phyloP scores from a whole-genome alignment of 1,139 yeast genomes.

The Pneumocystis wakefieldiae region DNA sequence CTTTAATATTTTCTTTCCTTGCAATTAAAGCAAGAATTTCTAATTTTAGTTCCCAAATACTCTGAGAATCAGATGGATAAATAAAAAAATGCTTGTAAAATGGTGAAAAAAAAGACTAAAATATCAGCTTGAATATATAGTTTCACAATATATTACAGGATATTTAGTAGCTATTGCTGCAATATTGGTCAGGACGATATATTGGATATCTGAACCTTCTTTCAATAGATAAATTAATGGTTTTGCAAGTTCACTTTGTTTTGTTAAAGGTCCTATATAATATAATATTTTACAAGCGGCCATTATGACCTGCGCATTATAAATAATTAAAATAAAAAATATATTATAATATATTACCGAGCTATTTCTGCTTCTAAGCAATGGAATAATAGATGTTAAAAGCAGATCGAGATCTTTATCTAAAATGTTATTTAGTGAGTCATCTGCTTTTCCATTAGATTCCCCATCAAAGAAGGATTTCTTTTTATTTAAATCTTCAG shows the following conservation, averaged over 20 bases:
- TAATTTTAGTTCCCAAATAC: constrained; percentile 43
- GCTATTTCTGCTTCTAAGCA: constrained; percentile 41
- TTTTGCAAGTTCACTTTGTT: constrained; percentile 30
- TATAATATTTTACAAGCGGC: constrained; percentile 42
- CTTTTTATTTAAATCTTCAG: neutral
- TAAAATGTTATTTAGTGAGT: constrained; percentile 2
- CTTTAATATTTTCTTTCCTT: constrained; percentile 36
- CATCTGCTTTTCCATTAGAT: constrained; percentile 2
- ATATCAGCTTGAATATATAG: neutral
- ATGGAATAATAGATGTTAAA: constrained; percentile 31
- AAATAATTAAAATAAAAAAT: neutral
- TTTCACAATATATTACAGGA: constrained; percentile 19
- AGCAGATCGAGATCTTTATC: constrained; percentile 36
- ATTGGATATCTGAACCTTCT: constrained; percentile 25
- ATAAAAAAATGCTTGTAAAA: constrained; percentile 41
- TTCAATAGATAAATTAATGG: constrained; percentile 34
- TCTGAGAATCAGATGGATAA: constrained; percentile 39
- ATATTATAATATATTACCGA: constrained; percentile 17
- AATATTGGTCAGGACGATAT: constrained; percentile 23
- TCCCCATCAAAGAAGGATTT: constrained; percentile 13
- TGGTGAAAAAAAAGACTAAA: constrained; percentile 28
- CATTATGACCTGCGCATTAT: constrained; percentile 32
- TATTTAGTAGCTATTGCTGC: constrained; percentile 27
- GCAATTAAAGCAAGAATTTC: constrained; percentile 46
- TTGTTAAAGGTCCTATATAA: constrained; percentile 39